Percentiles rank a stretch among this genome's conserved stretches.
phyloP scores from a whole-genome alignment of 2,329 filamentous ascomycete species.

The Penicillium sp. region DNA sequence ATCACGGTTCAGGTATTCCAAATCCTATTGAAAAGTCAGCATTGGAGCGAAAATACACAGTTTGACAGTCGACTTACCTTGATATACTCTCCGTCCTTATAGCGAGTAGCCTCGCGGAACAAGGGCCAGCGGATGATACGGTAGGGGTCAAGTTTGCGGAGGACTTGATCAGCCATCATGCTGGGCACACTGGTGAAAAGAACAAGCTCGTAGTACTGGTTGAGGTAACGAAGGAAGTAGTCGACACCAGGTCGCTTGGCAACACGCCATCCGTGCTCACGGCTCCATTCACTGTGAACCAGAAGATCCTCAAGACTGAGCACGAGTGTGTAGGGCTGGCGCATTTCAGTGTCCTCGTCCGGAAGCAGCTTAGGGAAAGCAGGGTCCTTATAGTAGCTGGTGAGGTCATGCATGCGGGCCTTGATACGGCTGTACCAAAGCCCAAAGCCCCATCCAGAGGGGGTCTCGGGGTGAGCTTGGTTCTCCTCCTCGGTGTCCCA shows the following conservation, averaged over 20 bases:
- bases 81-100: conserved; percentile 92
- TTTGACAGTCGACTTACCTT: conserved; percentile 63
- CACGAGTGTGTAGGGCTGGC: conserved; percentile 88
- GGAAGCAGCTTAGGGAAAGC: conserved; percentile 90
- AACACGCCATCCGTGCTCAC: conserved; percentile 91
- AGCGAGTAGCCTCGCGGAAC: conserved; percentile 95
- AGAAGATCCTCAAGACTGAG: conserved; percentile 91
- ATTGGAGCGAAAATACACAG: conserved; percentile 18
- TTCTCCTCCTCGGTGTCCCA: conserved; percentile 79
- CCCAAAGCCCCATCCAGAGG: conserved; percentile 74
- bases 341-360: conserved; percentile 69
- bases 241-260: conserved; percentile 94
- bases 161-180: conserved; percentile 79
- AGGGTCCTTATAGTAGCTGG: conserved; percentile 94
- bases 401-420: conserved; percentile 72
- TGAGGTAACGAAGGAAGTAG: conserved; percentile 95
- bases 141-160: conserved; percentile 93
- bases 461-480: conserved; percentile 67
- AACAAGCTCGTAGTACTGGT: conserved; percentile 96
- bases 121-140: conserved; percentile 93
- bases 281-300: conserved; percentile 90
- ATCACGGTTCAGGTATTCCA: conserved; percentile 96
- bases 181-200: conserved; percentile 90
- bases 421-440: conserved; percentile 80
- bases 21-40: conserved; percentile 61